These are phyloP conservation scores for Dryas integrifolia DNA, from an alignment of 331 rosid genomes.

Conservation along the genomic window DNA sequence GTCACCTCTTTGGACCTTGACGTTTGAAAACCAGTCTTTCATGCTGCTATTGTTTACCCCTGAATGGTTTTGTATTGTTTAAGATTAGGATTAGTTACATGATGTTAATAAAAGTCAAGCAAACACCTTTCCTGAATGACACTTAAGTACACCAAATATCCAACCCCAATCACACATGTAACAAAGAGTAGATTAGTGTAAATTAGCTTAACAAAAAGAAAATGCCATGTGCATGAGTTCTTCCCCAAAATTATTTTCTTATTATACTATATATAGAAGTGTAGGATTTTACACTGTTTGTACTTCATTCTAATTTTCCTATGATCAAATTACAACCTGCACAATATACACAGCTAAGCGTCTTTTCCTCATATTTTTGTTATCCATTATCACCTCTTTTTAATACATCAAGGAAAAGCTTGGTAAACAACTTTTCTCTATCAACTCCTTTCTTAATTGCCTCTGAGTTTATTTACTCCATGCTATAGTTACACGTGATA, in stretches of 20 bases:
- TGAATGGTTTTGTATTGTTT: too few species aligned
- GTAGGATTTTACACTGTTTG: neutral
- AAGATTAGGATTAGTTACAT: too few species aligned
- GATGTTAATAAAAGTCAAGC: too few species aligned
- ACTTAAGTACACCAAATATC: too few species aligned
- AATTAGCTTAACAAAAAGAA: neutral
- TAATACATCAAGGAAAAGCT: neutral
- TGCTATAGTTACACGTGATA: constrained; percentile 22
- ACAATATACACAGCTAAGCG: neutral
- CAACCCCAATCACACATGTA: neutral
- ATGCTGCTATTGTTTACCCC: too few species aligned
- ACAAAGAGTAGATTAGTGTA: neutral
- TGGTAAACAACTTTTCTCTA: neutral
- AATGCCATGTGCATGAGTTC: neutral
- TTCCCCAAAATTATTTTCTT: neutral
- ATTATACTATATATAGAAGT: neutral
- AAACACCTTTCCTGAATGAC: too few species aligned
- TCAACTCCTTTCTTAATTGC: neutral
- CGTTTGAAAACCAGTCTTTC: too few species aligned
- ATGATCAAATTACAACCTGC: constrained; percentile 3
- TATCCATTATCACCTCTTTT: neutral
- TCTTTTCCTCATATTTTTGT: neutral
- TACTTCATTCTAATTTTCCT: neutral
- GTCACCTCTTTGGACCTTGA: too few species aligned
- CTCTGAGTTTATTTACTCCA: constrained; percentile 1